Base-by-base conservation (phyloP, 2,329 filamentous ascomycete genomes). In the Botryotinia globosa region DNA sequence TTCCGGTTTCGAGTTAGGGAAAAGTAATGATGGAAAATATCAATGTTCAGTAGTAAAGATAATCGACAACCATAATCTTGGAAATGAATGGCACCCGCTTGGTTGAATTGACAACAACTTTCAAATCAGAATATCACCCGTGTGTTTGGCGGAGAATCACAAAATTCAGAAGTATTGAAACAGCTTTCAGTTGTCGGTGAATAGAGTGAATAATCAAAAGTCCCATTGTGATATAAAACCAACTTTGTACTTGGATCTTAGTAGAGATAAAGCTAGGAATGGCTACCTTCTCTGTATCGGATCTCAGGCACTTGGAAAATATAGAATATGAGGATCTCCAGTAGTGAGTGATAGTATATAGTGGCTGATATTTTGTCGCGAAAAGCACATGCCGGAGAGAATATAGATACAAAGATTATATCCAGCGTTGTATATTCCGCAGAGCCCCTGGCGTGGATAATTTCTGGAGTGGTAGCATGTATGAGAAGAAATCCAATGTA, bases 21-120 rank as follows among this genome's bases (percentile, higher is more conserved):
- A 16, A 8, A 14, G 7, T 1, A 58, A 32, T 9, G 8, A 32
- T 54, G 25, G n/a, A 7, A 32, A 20, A 10, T 0, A 5, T 18
- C 29, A 32, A 20, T 5, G 0, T 10, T 58, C 29, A 1, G 18
- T 6, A 0, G 3, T 5, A 34, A 0, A 34, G 1, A 5, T 2
- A 22, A 58, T 32, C 16, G 25, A 58, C 54, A 22, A 32, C 12
- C 0, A 34, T 34, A 5, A n/a, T n/a, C n/a, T n/a, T n/a, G n/a
- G n/a, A n/a, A 58, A 58, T 32, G 18, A 20, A 58, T 22, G 3
- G 18, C 12, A 34, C 54, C 18, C n/a, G 18, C 0, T 20, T 12
- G 18, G 18, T 58, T 58, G 8, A 12, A 58, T 34, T 12, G 54
- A 34, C 18, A 22, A 58, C 3, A 9, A 34, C 5, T 54, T 54